Base-by-base conservation (phyloP, 495 filamentous ascomycete genomes). In the Tuber umbilicatum region DNA sequence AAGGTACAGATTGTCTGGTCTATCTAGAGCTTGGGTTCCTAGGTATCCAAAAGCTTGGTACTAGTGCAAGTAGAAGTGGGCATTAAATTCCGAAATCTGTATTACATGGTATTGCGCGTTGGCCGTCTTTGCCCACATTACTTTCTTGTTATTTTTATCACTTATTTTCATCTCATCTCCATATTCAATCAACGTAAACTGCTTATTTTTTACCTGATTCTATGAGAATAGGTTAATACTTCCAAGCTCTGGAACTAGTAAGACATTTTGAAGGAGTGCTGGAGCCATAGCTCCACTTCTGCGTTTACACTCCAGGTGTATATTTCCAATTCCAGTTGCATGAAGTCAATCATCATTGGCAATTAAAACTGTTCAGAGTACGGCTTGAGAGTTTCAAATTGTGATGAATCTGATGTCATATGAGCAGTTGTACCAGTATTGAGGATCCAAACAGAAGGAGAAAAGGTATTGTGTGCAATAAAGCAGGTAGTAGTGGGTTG, bases 41-140 rank as follows among this genome's bases (percentile, higher is more conserved):
- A 19, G 41, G n/a, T 72, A 41, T 21, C 70, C 42, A 0, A 27
- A n/a, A n/a, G n/a, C n/a, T n/a, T n/a, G n/a, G n/a, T n/a, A n/a
- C n/a, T n/a, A n/a, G n/a, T n/a, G n/a, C n/a, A n/a, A n/a, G n/a
- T n/a, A n/a, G n/a, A n/a, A n/a, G n/a, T n/a, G n/a, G n/a, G n/a
- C n/a, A n/a, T n/a, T n/a, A n/a, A n/a, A n/a, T n/a, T n/a, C n/a
- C n/a, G n/a, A 27, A 47, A 72, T 0, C 17, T 72, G 42, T 72
- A 72, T 47, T 31, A 43, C 41, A 42, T 42, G 23, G 42, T 47
- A 50, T 5, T 37, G 17, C 38, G 14, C 21, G 1, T 14, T 45
- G 0, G 37, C 42, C 42, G 55, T 47, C 31, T 72, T 72, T 55
- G 70, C 70, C 41, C 70, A 71, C 9, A 71, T n/a, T 41, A 41